Evolutionary conservation across 306 rosid genomes (phyloP), one percentile per base, ranked within the genome.

Genomic region (Trichosanthes cucumerina): DNA sequence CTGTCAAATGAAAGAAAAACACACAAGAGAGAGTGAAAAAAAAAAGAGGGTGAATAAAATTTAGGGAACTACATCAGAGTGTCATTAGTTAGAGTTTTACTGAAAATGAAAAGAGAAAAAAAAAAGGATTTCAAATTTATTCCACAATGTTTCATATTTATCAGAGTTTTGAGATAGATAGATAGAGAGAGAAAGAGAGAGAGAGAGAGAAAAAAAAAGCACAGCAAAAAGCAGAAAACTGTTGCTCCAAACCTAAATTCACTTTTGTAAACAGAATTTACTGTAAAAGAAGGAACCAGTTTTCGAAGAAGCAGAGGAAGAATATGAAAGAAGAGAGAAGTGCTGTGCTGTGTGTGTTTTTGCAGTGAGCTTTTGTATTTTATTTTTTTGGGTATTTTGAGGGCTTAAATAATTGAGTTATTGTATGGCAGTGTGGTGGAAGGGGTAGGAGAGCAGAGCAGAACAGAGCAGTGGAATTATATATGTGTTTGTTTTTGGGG

Each of bases 271-370:
- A 71, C 43, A 47, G 59, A 72, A 72, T 47, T 47, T 72, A 47
- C 43, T 72, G 77, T 72, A 26, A 46, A 71, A 47, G 57, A 34
- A 64, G 72, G 46, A 64, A 64, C 13, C 72, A 64, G 72, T 64
- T 62, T 62, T 62, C 41, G 41, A 62, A 62, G 69, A 70, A 70
- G 76, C 38, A 70, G 76, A 70, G 76, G 76, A 70, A 70, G 76
- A 68, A 68, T 65, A 65, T 39, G 75, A 68, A 68, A 68, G 75
- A 68, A 52, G 23, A n/a, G 36, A 70, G 54, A 38, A 14, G 47
- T 57, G 76, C 38, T 70, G 76, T 70, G 76, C 23, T 70, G 36
- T 69, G 53, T 70, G 54, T 44, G 75, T 2, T 23, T 44, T 36
- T 65, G 73, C 23, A 36, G 75, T 41, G 53, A n/a, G 75, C 5